Evolutionary conservation across 129 eudicot genomes (phyloP).

Genomic region (Centaurea solstitialis): DNA sequence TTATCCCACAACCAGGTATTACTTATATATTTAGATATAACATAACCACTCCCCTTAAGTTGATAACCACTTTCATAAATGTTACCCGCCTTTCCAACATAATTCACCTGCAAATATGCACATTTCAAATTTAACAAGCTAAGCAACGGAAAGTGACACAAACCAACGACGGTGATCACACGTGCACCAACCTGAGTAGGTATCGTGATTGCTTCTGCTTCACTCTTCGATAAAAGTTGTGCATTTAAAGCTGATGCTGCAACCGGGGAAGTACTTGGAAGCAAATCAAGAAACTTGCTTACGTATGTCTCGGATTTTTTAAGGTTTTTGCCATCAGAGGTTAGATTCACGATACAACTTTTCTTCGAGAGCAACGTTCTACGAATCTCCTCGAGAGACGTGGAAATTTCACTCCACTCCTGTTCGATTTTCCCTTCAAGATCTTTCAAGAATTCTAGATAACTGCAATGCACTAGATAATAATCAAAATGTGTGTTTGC

Average conservation of each 20-base stretch:
- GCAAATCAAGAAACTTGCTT: conserved; percentile 60
- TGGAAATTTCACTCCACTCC: conserved; percentile 67
- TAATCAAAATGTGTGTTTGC: conserved; percentile 9
- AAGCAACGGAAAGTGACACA: background rate
- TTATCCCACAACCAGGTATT: conserved; percentile 96
- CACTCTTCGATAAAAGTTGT: conserved; percentile 48
- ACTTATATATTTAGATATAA: conserved; percentile 67
- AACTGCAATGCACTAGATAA: conserved; percentile 45
- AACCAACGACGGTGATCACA: background rate
- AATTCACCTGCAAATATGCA: conserved; percentile 53
- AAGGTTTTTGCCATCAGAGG: conserved; percentile 76
- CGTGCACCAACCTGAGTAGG: conserved; percentile 75
- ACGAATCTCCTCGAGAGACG: conserved; percentile 83
- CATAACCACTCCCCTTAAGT: conserved; percentile 81
- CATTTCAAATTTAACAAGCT: conserved; percentile 1
- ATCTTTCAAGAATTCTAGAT: conserved; percentile 63
- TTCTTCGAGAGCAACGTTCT: conserved; percentile 50
- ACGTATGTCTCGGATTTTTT: conserved; percentile 54
- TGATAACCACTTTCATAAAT: conserved; percentile 70
- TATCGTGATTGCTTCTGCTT: conserved; percentile 68
- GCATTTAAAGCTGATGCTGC: conserved; percentile 52
- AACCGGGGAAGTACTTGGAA: conserved; percentile 50
- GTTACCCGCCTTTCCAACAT: conserved; percentile 90
- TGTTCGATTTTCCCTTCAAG: conserved; percentile 68
- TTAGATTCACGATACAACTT: conserved; percentile 71